phyloP scores from a whole-genome alignment of 345 rosid genomes.

The Dimocarpus longan region DNA sequence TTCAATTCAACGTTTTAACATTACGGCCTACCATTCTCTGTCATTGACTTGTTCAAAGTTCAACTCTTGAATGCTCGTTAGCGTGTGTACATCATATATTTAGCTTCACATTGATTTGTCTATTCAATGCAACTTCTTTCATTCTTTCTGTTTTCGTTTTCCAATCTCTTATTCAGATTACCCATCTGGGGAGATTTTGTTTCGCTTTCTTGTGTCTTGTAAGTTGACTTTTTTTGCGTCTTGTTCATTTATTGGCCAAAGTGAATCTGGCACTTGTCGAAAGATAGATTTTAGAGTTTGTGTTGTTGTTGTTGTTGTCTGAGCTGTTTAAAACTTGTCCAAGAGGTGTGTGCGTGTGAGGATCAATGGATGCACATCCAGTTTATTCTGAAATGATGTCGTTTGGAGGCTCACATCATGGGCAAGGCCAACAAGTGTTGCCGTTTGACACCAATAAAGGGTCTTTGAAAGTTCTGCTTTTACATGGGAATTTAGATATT shows the following conservation, averaged over 20 bases:
- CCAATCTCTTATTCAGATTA: neutral
- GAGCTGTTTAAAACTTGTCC: neutral
- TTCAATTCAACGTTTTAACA: neutral
- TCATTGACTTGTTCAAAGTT: slow-evolving; percentile 26
- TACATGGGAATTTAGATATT: slow-evolving; percentile 87
- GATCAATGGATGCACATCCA: slow-evolving; percentile 39
- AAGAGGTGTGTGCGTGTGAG: neutral
- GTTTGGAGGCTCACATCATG: slow-evolving; percentile 69
- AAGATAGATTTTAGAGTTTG: neutral
- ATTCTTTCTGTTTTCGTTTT: neutral
- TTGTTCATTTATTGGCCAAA: neutral
- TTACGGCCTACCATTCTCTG: slow-evolving; percentile 26
- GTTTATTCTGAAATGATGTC: slow-evolving; percentile 49
- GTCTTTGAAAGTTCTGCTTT: slow-evolving; percentile 52
- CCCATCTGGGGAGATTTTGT: slow-evolving; percentile 8
- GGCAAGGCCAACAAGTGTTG: slow-evolving; percentile 52
- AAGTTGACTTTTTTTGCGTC: neutral
- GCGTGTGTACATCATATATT: neutral
- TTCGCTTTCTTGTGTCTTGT: too few relatives aligned
- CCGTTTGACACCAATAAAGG: slow-evolving; percentile 58
- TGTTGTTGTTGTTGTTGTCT: neutral
- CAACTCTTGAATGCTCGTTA: neutral
- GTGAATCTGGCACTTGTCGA: neutral
- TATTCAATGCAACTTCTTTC: neutral
- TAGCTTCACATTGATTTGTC: neutral